These are phyloP conservation scores for Poteriospumella lacustris DNA, from an alignment of 108 stramenopile species.

Conservation along the genomic window DNA sequence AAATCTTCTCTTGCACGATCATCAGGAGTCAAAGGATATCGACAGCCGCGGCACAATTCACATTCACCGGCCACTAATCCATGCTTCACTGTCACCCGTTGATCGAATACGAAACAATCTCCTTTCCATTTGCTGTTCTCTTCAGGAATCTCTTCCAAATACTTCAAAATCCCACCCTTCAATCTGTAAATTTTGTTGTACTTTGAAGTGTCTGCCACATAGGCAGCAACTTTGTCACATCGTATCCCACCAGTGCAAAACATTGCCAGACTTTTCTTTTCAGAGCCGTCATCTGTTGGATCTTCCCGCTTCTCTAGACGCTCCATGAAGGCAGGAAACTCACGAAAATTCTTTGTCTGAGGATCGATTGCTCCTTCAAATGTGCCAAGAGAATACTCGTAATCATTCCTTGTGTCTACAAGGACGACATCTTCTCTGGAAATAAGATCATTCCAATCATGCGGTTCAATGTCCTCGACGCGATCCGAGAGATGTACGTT, in stretches of 20 bases:
- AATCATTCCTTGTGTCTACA: constrained; percentile 16
- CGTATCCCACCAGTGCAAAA: constrained; percentile 26
- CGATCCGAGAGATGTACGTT: neutral
- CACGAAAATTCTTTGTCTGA: constrained; percentile 10
- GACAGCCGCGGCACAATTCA: neutral
- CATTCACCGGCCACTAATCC: neutral
- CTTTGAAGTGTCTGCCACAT: neutral
- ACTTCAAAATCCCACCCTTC: constrained; percentile 18
- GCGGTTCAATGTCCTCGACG: neutral
- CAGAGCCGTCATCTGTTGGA: neutral
- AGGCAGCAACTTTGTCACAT: constrained; percentile 1
- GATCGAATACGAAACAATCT: constrained; percentile 16
- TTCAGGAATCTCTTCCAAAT: constrained; percentile 17
- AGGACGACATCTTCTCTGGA: neutral
- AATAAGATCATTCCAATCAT: constrained; percentile 22
- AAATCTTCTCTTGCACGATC: neutral
- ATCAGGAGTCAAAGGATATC: neutral
- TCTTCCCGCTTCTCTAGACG: neutral
- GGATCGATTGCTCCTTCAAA: constrained; percentile 11
- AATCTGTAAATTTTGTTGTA: neutral
- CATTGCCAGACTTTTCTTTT: constrained; percentile 1
- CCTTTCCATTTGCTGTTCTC: neutral
- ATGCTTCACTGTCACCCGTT: constrained; percentile 1
- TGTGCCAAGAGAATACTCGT: neutral
- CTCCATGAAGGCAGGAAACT: neutral